These are phyloP conservation scores for Debaryomyces maramus DNA, from an alignment of 805 yeast genomes.

Conservation along the genomic window DNA sequence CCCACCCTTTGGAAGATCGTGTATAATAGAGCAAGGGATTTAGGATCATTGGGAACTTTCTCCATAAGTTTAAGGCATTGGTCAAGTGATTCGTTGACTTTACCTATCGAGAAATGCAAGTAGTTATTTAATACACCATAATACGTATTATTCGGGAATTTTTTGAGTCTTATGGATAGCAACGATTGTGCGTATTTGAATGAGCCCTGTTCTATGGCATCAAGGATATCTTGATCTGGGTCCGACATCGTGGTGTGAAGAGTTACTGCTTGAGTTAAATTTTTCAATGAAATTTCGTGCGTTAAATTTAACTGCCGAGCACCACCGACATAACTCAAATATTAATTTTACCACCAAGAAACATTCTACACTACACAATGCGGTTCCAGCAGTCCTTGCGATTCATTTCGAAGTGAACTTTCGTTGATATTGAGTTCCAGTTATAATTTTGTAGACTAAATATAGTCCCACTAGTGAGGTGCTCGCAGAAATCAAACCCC, in stretches of 20 bases:
- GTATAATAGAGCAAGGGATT: slow-evolving; percentile 49
- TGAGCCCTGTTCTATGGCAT: slow-evolving; percentile 53
- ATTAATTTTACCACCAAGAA: background rate
- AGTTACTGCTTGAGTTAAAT: no score
- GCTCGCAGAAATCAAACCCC: no score
- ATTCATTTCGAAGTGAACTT: no score
- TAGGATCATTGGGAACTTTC: slow-evolving; percentile 54
- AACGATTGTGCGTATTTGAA: slow-evolving; percentile 53
- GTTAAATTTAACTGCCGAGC: no score
- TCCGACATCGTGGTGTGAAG: slow-evolving; percentile 14
- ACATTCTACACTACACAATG: background rate
- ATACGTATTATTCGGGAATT: slow-evolving; percentile 58
- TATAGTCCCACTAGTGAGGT: no score
- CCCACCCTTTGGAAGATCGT: slow-evolving; percentile 44
- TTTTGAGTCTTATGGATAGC: slow-evolving; percentile 48
- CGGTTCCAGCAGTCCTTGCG: no score
- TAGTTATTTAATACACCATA: slow-evolving; percentile 48
- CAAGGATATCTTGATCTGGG: slow-evolving; percentile 30
- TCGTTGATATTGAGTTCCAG: no score
- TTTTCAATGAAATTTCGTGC: background rate
- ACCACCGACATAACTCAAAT: background rate
- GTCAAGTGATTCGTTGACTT: slow-evolving; percentile 30
- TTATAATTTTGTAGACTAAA: no score
- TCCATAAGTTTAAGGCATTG: slow-evolving; percentile 26
- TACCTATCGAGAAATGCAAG: slow-evolving; percentile 32